Evolutionary conservation across 495 filamentous ascomycete genomes (phyloP), one percentile per base, ranked within the genome.

Genomic region (Daldinia loculata): DNA sequence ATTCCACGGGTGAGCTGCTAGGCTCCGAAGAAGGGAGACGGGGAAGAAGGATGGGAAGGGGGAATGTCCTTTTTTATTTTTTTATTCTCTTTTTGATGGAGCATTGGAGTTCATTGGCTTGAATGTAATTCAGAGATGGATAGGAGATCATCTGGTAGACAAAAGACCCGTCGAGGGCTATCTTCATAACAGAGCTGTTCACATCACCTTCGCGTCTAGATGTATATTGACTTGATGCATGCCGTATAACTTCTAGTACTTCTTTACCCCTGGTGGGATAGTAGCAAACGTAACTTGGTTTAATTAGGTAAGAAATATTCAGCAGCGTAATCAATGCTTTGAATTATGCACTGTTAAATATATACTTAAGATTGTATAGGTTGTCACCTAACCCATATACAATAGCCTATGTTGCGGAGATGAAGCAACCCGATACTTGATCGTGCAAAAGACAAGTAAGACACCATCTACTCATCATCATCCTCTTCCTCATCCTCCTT

Each of bases 401-500:
- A 22, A 17, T 3, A 2, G n/a, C 17, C 7, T 11, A 48, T 48
- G 9, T 48, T 19, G 17, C 19, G 43, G n/a, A 24, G 19, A 36
- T 48, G 8, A 24, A 48, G 19, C 6, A 24, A 22, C 19, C 22
- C 9, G 8, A 24, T 48, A 24, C 17, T 24, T 48, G 19, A 22
- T 48, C 1, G 2, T 9, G 19, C 43, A 22, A 48, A 9, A 22
- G 43, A 48, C 14, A 4, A 53, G 29, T 9, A 32, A 1, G 26
- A 22, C 12, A 17, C 8, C 26, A 32, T 8, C 19, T 64, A 64
- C 41, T 70, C 67, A 36, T 72, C 70, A 36, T 61, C 59, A 15
- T 61, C 67, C n/a, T 74, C 79, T 7, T 75, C 77, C 27, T 75
- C 56, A 9, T 74, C 77, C 45, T 68, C 72, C 11, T 61, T 72